Base-by-base conservation (phyloP, 2,329 filamentous ascomycete species). In the Herpotrichia juniperi region DNA sequence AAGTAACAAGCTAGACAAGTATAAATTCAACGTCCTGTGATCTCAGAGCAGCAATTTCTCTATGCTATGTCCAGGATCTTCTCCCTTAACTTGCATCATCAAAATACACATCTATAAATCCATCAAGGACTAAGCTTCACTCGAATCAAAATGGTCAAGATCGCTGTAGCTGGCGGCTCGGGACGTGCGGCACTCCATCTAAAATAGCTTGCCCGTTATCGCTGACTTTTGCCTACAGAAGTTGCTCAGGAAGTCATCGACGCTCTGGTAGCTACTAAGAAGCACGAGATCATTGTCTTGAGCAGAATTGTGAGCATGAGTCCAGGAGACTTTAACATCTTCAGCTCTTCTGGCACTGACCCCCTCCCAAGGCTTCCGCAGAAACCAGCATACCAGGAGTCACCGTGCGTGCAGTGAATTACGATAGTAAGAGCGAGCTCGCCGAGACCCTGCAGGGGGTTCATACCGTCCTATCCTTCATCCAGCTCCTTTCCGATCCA, bases 401-500 rank as follows among this genome's bases (percentile, higher is more conserved):
- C 2, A 66, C 51, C 0, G 77, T 71, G 71, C 54, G 63, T n/a
- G 57, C 56, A n/a, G 71, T 76, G 3, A 64, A 77, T 50, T 84
- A 83, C 51, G 49, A 68, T 1, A 63, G 78, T 50, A 69, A 65
- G 32, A 46, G 48, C 1, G 44, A 70, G 2, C 62, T 83, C 11
- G 54, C 61, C 0, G 48, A 70, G 17, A 58, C 64, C 1, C 62
- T 85, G 1, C 50, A 63, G 16, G 81, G 79, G 3, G 70, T 78
- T 0, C 76, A 85, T 43, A 83, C 81, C 0, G 66, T 85, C 1
- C 68, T 85, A 0, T 83, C 79, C 2, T 85, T 85, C 54, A 62
- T 82, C 19, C n/a, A 75, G 4, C 54, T 70, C 1, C 62, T 74
- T 2, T 37, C 30, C 0, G 58, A 63, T 37, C 55, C 56, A 14